A percentile compares a stretch with the other conserved stretches of the same genome.
phyloP scores from a whole-genome alignment of 371 early-diverging fungal genomes.

The Rhizopus arrhizus region DNA sequence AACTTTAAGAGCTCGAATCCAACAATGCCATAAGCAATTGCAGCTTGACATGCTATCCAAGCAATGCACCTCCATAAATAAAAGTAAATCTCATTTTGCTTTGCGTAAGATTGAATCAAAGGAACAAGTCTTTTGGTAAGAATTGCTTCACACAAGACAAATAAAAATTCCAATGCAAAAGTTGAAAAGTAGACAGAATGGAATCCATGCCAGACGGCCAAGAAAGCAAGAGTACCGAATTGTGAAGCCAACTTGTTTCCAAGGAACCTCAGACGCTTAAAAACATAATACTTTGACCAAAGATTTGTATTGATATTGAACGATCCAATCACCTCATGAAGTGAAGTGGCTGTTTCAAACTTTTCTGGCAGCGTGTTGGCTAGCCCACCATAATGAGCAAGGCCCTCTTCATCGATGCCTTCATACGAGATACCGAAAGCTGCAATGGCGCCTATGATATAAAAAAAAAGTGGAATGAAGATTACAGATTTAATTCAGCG shows the following conservation, averaged over 20 bases:
- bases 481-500: too few species aligned
- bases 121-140: constrained; percentile 36
- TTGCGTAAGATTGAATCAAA: constrained; percentile 28
- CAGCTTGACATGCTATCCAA: constrained; percentile 38
- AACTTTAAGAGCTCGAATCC: constrained; percentile 48
- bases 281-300: constrained; percentile 75
- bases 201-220: constrained; percentile 79
- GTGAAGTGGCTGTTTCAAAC: constrained; percentile 61
- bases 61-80: constrained; percentile 34
- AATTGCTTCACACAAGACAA: constrained; percentile 39
- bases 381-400: constrained; percentile 58
- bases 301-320: constrained; percentile 81
- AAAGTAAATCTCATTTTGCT: constrained; percentile 22
- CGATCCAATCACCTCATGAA: constrained; percentile 58
- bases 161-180: constrained; percentile 68
- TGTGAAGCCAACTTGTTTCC: constrained; percentile 67
- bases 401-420: constrained; percentile 55
- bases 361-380: constrained; percentile 56
- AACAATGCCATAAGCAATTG: constrained; percentile 39
- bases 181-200: constrained; percentile 65
- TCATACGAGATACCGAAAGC: constrained; percentile 68
- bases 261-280: constrained; percentile 71
- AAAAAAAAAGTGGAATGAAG: too few species aligned
- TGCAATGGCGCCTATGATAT: constrained; percentile 51
- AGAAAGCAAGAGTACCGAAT: constrained; percentile 62